phyloP scores from a whole-genome alignment of 106 monocot species.

The Ottelia alismoides region DNA sequence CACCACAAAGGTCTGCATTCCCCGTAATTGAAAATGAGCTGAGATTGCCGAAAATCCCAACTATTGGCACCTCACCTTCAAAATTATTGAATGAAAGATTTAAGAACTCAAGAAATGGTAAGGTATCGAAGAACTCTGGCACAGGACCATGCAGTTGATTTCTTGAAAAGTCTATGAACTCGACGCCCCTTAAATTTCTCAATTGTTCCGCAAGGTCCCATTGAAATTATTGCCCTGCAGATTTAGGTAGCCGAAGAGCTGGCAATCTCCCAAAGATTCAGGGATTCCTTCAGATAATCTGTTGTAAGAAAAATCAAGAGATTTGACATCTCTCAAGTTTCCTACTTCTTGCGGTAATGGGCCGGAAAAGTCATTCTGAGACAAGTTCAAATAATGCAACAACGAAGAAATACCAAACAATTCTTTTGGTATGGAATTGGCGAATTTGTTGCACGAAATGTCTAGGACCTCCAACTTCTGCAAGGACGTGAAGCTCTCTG shows the following conservation, averaged over 20 bases:
- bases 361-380: slow-evolving; percentile 5
- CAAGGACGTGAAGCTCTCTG: not conserved
- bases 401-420: slow-evolving; percentile 2
- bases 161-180: slow-evolving; percentile 7
- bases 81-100: slow-evolving; percentile 21
- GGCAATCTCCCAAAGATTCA: not conserved
- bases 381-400: not conserved
- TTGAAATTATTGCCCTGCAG: slow-evolving; percentile 9
- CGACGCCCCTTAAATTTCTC: not conserved
- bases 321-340: not conserved
- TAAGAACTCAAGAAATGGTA: not conserved
- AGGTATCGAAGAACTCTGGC: not conserved
- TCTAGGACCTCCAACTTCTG: not conserved
- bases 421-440: not conserved
- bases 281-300: slow-evolving; percentile 10
- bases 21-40: slow-evolving; percentile 5
- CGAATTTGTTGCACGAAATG: slow-evolving; percentile 2
- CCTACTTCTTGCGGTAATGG: slow-evolving; percentile 4
- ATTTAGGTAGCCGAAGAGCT: slow-evolving; percentile 1
- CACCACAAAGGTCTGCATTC: slow-evolving; percentile 10
- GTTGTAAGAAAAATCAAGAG: slow-evolving; percentile 4
- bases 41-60: slow-evolving; percentile 2
- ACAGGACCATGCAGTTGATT: slow-evolving; percentile 10
- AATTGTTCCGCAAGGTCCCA: slow-evolving; percentile 8
- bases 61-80: slow-evolving; percentile 9